Evolutionary conservation across 352 stramenopile genomes (phyloP).

Genomic region (Phytopythium montanum): DNA sequence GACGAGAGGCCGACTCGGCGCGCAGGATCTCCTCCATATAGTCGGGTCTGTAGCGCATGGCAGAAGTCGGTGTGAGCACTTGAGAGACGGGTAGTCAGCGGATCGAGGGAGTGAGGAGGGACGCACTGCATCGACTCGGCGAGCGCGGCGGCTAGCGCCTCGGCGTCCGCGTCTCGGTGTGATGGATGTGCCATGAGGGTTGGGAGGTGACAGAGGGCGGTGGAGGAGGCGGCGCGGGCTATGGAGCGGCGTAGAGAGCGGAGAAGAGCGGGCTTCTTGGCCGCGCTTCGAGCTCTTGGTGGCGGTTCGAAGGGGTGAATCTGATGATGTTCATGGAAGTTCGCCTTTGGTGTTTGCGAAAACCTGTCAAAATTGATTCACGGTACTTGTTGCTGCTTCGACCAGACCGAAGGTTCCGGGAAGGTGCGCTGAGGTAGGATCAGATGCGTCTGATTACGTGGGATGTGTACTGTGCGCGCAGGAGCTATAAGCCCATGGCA

Average conservation of each 20-base stretch:
- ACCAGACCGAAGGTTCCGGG: constrained; percentile 15
- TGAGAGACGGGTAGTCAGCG: too few relatives aligned
- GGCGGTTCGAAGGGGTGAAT: background rate
- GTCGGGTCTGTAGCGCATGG: constrained; percentile 32
- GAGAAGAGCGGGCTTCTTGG: background rate
- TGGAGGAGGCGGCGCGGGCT: background rate
- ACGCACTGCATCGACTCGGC: constrained; percentile 57
- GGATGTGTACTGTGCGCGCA: background rate
- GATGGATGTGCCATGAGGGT: constrained; percentile 6
- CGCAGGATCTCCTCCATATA: constrained; percentile 71
- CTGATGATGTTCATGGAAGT: background rate
- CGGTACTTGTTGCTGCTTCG: background rate
- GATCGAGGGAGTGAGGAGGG: background rate
- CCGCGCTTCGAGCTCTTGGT: background rate
- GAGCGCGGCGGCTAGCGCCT: constrained; percentile 63
- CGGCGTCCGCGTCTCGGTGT: constrained; percentile 63
- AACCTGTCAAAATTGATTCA: constrained; percentile 4
- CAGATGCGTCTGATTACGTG: background rate
- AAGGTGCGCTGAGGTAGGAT: constrained; percentile 11
- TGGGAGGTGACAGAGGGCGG: too few relatives aligned
- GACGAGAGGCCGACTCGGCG: constrained; percentile 25
- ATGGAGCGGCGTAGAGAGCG: background rate
- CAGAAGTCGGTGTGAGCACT: too few relatives aligned
- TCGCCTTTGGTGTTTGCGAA: background rate
- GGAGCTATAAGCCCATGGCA: constrained; percentile 6